Evolutionary conservation across 148 eudicot species (phyloP).

Genomic region (Chenopodium suecicum): DNA sequence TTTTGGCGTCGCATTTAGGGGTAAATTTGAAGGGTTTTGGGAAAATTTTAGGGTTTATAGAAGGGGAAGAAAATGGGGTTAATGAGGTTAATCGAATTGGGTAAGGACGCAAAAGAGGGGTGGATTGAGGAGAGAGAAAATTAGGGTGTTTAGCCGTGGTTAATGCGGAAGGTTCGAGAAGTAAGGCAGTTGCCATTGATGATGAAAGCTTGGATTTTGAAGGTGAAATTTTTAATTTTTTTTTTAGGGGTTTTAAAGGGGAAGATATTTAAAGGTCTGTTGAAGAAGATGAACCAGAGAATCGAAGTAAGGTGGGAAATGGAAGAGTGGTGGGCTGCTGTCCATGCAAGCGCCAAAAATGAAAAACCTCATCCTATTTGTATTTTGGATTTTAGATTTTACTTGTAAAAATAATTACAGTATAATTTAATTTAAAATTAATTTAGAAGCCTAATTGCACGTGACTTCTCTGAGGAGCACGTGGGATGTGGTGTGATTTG

Average conservation of each 20-base stretch:
- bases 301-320: not conserved
- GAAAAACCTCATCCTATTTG: not conserved
- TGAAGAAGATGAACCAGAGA: not conserved
- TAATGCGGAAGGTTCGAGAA: constrained; percentile 36
- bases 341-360: not conserved
- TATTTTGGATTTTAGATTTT: not conserved
- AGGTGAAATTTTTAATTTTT: not conserved
- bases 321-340: not conserved
- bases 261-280: not conserved
- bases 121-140: constrained; percentile 28
- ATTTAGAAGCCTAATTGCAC: not conserved
- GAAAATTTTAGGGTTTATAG: constrained; percentile 19
- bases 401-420: too few species aligned
- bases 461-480: not conserved
- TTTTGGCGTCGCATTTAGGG: constrained; percentile 24
- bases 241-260: not conserved
- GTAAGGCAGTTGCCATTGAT: constrained; percentile 47
- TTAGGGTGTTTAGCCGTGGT: constrained; percentile 16
- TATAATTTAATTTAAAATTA: too few species aligned
- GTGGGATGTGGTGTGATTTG: not conserved
- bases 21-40: constrained; percentile 29
- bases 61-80: too few species aligned
- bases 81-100: constrained; percentile 23
- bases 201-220: not conserved
- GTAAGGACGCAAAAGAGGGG: constrained; percentile 36